phyloP scores from a whole-genome alignment of 768 basidiomycete species.

The Postia placenta region DNA sequence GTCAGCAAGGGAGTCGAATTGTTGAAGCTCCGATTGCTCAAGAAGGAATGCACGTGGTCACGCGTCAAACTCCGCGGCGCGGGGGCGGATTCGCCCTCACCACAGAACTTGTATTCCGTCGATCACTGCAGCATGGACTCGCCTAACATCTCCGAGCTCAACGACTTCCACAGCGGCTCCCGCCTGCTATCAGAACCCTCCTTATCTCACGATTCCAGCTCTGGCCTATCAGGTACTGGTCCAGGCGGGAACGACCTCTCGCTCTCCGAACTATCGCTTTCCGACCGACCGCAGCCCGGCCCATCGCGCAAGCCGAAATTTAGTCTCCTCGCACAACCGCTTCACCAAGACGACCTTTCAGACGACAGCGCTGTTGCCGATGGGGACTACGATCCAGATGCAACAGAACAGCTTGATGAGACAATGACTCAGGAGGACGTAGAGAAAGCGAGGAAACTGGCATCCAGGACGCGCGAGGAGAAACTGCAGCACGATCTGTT shows the following conservation, averaged over 20 bases:
- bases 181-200: conserved; percentile 44
- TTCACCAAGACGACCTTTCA: conserved; percentile 1
- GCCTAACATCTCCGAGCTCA: conserved; percentile 22
- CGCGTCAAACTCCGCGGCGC: not conserved
- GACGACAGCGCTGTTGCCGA: conserved; percentile 15
- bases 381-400: conserved; percentile 11
- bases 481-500: conserved; percentile 71
- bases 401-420: conserved; percentile 16
- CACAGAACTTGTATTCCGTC: not conserved
- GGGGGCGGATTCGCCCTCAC: not conserved
- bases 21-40: conserved; percentile 2
- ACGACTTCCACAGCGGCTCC: conserved; percentile 26
- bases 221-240: conserved; percentile 28
- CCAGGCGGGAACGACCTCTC: conserved; percentile 47
- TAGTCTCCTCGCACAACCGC: conserved; percentile 26
- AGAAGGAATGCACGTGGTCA: not conserved
- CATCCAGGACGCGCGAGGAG: conserved; percentile 50
- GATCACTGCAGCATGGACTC: conserved; percentile 23
- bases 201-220: conserved; percentile 22
- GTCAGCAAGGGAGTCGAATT: conserved; percentile 1
- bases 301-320: conserved; percentile 18
- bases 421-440: conserved; percentile 23
- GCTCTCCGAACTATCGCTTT: conserved; percentile 48
- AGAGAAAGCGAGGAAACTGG: conserved; percentile 20
- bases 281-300: conserved; percentile 23